A percentile compares a stretch with the other conserved stretches of the same genome.
Conservation (phyloP, 2,329 filamentous ascomycete genomes). For the Ceratocystiopsis minuta region DNA sequence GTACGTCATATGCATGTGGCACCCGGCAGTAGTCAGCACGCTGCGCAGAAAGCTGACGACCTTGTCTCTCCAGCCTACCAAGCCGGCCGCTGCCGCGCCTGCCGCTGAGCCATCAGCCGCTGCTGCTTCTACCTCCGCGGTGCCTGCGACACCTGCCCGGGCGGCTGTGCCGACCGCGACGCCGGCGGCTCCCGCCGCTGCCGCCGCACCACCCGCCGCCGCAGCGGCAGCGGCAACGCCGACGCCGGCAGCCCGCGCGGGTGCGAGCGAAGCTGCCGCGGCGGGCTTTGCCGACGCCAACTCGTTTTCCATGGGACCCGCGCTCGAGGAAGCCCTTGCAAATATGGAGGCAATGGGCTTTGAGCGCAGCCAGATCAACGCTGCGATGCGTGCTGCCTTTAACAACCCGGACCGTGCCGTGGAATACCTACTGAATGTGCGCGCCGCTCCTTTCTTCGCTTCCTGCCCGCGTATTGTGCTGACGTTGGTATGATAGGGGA, state of each 20-base stretch:
- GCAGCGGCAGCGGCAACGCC: conserved; percentile 20
- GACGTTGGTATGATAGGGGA: conserved; percentile 40
- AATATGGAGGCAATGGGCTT: conserved; percentile 99
- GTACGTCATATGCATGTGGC: conserved; percentile 26
- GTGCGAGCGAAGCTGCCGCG: conserved; percentile 14
- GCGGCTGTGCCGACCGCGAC: conserved; percentile 30
- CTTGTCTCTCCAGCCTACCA: conserved; percentile 36
- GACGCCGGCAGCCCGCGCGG: conserved; percentile 28
- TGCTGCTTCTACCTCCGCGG: conserved; percentile 23
- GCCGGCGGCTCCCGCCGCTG: conserved; percentile 23
- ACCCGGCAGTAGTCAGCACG: too few relatives aligned
- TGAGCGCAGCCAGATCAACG: conserved; percentile 68
- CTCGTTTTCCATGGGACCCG: conserved; percentile 69
- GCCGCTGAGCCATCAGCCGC: conserved; percentile 37
- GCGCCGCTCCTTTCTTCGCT: too few relatives aligned
- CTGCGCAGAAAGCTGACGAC: too few relatives aligned
- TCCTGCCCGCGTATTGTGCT: background rate
- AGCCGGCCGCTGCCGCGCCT: conserved; percentile 35
- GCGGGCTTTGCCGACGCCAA: conserved; percentile 50
- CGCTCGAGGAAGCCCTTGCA: conserved; percentile 63
- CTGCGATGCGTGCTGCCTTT: conserved; percentile 88
- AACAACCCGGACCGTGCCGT: conserved; percentile 95
- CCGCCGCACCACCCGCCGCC: conserved; percentile 26
- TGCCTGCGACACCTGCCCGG: conserved; percentile 38
- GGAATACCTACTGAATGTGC: conserved; percentile 69